Base-by-base conservation (phyloP, 768 basidiomycete genomes). In the Udeniomyces megalosporus region DNA sequence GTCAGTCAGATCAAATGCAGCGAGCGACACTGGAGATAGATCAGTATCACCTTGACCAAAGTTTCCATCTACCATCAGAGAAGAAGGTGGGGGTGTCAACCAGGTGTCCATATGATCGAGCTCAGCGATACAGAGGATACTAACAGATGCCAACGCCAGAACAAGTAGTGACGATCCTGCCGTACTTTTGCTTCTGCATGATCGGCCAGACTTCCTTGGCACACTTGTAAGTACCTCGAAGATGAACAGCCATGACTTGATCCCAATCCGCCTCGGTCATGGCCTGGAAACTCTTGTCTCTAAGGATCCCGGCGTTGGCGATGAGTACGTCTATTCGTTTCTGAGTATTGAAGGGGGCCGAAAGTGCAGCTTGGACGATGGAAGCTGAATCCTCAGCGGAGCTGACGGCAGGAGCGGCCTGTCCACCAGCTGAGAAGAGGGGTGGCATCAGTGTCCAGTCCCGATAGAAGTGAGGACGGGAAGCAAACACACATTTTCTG, bases 211-310 rank as follows among this genome's bases (percentile, higher is more conserved):
- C 85, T 5, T 93, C 95, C 70, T 93, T 87, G 31, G 82, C 84
- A 66, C 89, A 91, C 86, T 89, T 90, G 77, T 82, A 97, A 14
- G 93, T 95, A 10, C 86, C 87, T 54, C 83, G 82, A 38, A 99
- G 79, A 73, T 97, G 92, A 28, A 96, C 81, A 53, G 83, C 81
- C 66, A 93, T 76, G 35, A 97, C 92, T 59, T 83, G 75, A 71
- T 97, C 92, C 95, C 95, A 99, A 67, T 97, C 91, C 67, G 83
- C 80, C 68, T 88, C 86, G 0, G 84, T 80, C 86, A 97, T 85
- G 6, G 85, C 80, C 59, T 80, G 76, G 77, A 97, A 93, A 3
- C 88, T 88, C 71, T 91, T 95, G 76, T 96, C 92, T 48, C 93
- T 80, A 55, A 96, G 75, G 67, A 97, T 85, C 66, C 93, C 92